These are phyloP conservation scores for rapeseed (Brassica napus) DNA, from an alignment of 345 rosid genomes.

Conservation along the genomic window Da-Ae NC_063448.1:53050001-53050500, in stretches of 20 bases:
- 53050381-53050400: neutral
- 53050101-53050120: constrained; percentile 97
- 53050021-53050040: constrained; percentile 51
- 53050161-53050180: constrained; percentile 99
- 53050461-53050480: too few relatives aligned
- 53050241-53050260: constrained; percentile 89
- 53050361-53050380: neutral
- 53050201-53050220: constrained; percentile 95
- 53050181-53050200: constrained; percentile 99
- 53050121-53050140: constrained; percentile 70
- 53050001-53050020: constrained; percentile 44
- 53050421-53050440: too few relatives aligned
- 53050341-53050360: constrained; percentile 4
- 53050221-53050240: constrained; percentile 78
- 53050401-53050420: neutral
- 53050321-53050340: neutral
- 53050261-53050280: constrained; percentile 83
- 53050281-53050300: constrained; percentile 88
- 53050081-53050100: constrained; percentile 97
- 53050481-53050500: too few relatives aligned
- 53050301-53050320: neutral
- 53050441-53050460: neutral
- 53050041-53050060: constrained; percentile 69
- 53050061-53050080: constrained; percentile 91
- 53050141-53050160: constrained; percentile 75